Evolutionary conservation across 805 yeast genomes (phyloP), one percentile per base, ranked within the genome.

Genomic region (Myxozyma neotropica): DNA sequence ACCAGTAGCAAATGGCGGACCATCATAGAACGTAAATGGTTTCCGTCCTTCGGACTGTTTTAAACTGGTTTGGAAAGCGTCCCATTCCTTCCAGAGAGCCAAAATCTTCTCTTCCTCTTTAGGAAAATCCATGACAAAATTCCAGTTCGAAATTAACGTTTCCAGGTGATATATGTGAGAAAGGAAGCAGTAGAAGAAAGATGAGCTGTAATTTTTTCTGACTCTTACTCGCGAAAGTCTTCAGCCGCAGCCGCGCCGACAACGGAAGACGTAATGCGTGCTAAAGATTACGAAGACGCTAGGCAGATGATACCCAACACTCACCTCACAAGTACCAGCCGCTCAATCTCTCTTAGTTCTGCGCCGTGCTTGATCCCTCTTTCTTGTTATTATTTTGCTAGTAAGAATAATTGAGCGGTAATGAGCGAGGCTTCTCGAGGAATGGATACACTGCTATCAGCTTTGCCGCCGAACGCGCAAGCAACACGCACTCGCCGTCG

Each of bases 1-100:
- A 59, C 68, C 68, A 1, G 99, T 94, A 58, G 99, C 99, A 76
- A 94, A 94, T 68, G 99, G 99, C 7, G 99, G 99, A 29, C 99
- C 99, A 77, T 94, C 99, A 72, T 88, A 94, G 75, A 94, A 94
- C 39, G 97, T 84, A 74, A 92, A 94, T 59, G 86, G 87, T 36
- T 96, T 94, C 67, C 84, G 83, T 57, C 83, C 98, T 73, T 93
- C 81, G 46, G 95, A 88, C 68, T 91, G 79, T 72, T 92, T 85
- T 66, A 90, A 74, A 31, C 95, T 84, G 45, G 88, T 86, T 65
- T 89, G 90, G 80, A 94, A 94, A n/a, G 99, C 99, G 73, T 91
- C 87, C 69, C 90, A 83, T 66, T 91, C 95, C 56, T 87, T 82
- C 99, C 99, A 94, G 70, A 80, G 81, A 48, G 81, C 78, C 57